Evolutionary conservation across 257 asterid genomes (phyloP).

Genomic region (Thymus quinquecostatus): DNA sequence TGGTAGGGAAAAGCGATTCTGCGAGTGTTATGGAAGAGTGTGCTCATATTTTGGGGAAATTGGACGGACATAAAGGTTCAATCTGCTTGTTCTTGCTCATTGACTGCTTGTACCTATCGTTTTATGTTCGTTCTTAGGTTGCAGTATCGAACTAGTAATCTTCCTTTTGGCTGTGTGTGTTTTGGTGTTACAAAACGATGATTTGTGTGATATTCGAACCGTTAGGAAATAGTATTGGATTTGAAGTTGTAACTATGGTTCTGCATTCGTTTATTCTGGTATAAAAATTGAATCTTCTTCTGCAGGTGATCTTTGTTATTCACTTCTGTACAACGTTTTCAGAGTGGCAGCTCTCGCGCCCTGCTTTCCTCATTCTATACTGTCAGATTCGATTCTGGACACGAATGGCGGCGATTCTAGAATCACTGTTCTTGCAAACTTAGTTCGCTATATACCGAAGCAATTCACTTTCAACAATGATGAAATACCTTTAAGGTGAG

Average conservation of each 20-base stretch:
- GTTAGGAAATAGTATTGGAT: neutral
- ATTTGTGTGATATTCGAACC: neutral
- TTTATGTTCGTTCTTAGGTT: neutral
- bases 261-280: neutral
- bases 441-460: conserved; percentile 46
- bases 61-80: conserved; percentile 53
- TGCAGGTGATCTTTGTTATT: conserved; percentile 63
- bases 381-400: conserved; percentile 36
- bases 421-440: conserved; percentile 43
- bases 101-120: neutral
- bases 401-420: conserved; percentile 29
- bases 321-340: conserved; percentile 51
- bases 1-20: conserved; percentile 46
- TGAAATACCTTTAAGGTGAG: conserved; percentile 69
- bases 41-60: conserved; percentile 47
- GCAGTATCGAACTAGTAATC: neutral
- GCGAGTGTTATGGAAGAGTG: conserved; percentile 46
- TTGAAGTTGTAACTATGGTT: neutral
- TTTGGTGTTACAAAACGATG: conserved; percentile 8
- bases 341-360: conserved; percentile 55
- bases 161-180: neutral
- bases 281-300: conserved; percentile 18
- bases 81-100: conserved; percentile 5
- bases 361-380: conserved; percentile 27
- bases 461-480: conserved; percentile 41